Base-by-base conservation (phyloP, 148 eudicot species). In the Rhododendron williamsianum region DNA sequence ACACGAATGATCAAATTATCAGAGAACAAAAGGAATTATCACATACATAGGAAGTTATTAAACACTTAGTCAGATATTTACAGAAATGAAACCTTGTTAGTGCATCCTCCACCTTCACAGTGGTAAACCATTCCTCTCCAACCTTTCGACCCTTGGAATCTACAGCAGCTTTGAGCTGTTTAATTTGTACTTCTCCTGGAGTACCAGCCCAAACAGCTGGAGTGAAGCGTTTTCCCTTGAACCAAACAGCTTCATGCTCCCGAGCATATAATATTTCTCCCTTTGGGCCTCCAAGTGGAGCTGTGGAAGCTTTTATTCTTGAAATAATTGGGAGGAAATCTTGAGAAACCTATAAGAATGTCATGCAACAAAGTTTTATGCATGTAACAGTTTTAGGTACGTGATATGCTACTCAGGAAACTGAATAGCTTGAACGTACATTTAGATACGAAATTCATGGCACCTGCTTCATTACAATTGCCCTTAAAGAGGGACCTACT, bases 181-280 rank as follows among this genome's bases (percentile, higher is more conserved):
- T 97, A 86, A 97, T 97, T 92, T 97, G 95, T 88, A 90, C 87
- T 90, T 97, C 99, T 85, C 98, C 98, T 65, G 92, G 92, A 60
- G 99, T 94, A 72, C 92, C 94, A 81, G 94, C 98, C 96, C 95
- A 94, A 81, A 97, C 96, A 84, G 95, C 58, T 86, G 98, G 98
- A 23, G 86, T 84, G 87, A 97, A 97, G 15, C 98, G 95, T 88
- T 92, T 97, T 81, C 98, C 99, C 86, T 92, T 97, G 84, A 97
- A 97, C 99, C 99, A 97, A 89, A 97, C 92, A 85, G 99, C 93
- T 90, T 90, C 93, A 89, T 97, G 99, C 86, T 97, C 99, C 81
- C 98, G 95, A 43, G 98, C 89, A 91, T 97, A 95, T 81, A 93
- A 81, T 84, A 97, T 95, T 90, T 97, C 99, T 43, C 99, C 99